Conservation (phyloP, 208 protist genomes). For the Trypanosoma conorhini region DNA sequence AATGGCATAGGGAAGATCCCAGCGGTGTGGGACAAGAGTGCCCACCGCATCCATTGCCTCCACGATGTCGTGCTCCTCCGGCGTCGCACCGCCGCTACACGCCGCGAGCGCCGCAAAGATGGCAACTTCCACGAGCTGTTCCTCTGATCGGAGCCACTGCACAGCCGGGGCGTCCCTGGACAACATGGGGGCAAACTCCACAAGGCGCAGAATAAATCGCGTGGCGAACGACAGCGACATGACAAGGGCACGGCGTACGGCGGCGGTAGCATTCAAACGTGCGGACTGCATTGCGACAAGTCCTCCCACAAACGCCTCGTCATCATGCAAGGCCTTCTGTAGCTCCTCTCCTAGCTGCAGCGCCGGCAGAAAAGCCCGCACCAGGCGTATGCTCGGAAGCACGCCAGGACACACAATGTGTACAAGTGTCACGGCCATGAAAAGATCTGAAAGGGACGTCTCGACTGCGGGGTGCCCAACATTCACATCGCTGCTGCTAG, state of each 20-base stretch:
- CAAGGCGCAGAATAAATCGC: constrained; percentile 2
- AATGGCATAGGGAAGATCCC: constrained; percentile 22
- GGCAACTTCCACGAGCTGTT: constrained; percentile 14
- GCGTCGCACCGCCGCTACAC: background rate
- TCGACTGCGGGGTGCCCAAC: background rate
- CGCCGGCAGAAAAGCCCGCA: background rate
- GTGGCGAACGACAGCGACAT: background rate
- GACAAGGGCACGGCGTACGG: constrained; percentile 8
- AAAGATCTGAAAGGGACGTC: background rate
- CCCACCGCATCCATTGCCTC: constrained; percentile 20
- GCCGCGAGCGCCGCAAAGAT: constrained; percentile 8
- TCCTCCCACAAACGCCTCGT: constrained; percentile 1
- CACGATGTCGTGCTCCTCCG: constrained; percentile 4
- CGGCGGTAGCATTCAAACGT: background rate
- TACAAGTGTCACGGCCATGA: constrained; percentile 17
- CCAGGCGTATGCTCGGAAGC: background rate
- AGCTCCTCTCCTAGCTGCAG: background rate
- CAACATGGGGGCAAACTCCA: background rate
- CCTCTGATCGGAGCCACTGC: background rate
- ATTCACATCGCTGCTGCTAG: background rate
- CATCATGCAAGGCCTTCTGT: background rate
- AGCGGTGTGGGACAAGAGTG: constrained; percentile 20
- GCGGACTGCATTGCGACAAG: constrained; percentile 10
- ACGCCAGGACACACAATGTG: background rate
- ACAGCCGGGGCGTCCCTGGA: background rate